phyloP scores from a whole-genome alignment of 1,139 yeast genomes.

The Magnusiomyces suaveolens region DNA sequence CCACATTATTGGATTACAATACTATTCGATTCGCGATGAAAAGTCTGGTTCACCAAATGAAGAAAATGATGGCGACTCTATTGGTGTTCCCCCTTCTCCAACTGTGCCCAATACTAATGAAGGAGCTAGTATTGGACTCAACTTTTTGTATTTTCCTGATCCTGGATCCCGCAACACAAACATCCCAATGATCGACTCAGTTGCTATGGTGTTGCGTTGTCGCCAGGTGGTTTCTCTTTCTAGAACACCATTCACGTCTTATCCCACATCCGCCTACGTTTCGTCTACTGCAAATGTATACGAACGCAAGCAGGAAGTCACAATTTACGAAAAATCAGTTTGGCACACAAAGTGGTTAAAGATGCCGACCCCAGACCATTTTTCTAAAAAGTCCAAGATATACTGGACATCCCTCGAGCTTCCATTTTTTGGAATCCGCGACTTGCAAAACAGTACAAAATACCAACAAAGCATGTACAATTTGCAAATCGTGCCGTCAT shows the following conservation, averaged over 20 bases:
- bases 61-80: not conserved
- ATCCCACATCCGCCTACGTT: not conserved
- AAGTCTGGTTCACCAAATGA: not conserved
- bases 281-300: not conserved
- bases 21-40: not conserved
- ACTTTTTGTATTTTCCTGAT: constrained; percentile 12
- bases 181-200: not conserved
- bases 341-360: not conserved
- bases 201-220: constrained; percentile 1
- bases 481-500: constrained; percentile 2
- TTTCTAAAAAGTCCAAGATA: not conserved
- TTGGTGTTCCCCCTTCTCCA: not conserved
- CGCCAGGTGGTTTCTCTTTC: not conserved
- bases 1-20: constrained; percentile 12
- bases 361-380: not conserved
- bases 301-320: not conserved
- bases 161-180: not conserved
- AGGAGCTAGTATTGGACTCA: not conserved
- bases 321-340: not conserved
- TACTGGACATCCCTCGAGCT: not conserved
- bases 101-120: not conserved
- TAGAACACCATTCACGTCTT: not conserved
- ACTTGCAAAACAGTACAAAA: not conserved
- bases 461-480: not conserved
- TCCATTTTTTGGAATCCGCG: not conserved